phyloP scores from a whole-genome alignment of 371 early-diverging fungal genomes.

The Rhizopus arrhizus region DNA sequence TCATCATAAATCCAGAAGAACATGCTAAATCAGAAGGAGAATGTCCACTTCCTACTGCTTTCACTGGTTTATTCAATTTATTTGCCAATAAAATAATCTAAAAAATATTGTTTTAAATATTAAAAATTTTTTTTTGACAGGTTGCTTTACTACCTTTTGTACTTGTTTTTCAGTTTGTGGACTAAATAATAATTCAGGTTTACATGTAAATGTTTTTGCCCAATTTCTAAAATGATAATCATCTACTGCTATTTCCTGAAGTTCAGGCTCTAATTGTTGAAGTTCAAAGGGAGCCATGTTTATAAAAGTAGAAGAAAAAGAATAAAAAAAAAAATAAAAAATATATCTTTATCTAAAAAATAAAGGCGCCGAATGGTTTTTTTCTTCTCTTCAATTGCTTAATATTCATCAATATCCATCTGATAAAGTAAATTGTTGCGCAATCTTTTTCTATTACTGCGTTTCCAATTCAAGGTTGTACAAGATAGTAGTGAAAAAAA shows the following conservation, averaged over 20 bases:
- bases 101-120: neutral
- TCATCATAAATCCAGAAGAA: constrained; percentile 69
- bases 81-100: constrained; percentile 60
- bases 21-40: constrained; percentile 85
- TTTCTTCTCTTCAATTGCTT: no score
- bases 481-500: no score
- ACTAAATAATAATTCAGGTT: constrained; percentile 61
- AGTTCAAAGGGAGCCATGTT: constrained; percentile 22
- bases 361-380: no score
- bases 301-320: neutral
- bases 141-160: constrained; percentile 48
- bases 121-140: neutral
- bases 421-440: no score
- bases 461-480: no score
- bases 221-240: constrained; percentile 66
- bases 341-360: no score
- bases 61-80: constrained; percentile 51
- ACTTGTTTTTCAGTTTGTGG: constrained; percentile 69
- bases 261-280: constrained; percentile 19
- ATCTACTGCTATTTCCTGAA: constrained; percentile 15
- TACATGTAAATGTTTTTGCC: constrained; percentile 72
- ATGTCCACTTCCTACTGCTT: constrained; percentile 78
- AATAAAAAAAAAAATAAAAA: constrained; percentile 2
- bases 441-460: no score
- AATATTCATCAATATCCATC: no score